Conservation (phyloP, 495 filamentous ascomycete species). For the Hypoxylon rickii region DNA sequence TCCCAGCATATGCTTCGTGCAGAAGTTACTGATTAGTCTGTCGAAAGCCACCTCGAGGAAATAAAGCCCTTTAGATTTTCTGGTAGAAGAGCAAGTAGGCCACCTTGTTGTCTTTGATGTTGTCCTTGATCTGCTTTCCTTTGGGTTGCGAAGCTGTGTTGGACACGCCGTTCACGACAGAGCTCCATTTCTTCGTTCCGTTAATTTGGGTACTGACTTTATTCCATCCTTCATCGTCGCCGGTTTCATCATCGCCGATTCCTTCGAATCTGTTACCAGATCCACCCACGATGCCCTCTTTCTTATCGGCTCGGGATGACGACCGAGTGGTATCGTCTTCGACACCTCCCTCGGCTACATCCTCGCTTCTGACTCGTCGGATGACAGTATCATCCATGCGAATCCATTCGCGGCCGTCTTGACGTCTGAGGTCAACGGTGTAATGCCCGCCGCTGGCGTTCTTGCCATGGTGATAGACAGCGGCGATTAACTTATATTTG, state of each 20-base stretch:
- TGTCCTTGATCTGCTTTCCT: slow-evolving; percentile 69
- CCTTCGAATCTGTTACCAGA: slow-evolving; percentile 70
- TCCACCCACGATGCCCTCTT: slow-evolving; percentile 39
- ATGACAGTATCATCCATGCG: slow-evolving; percentile 94
- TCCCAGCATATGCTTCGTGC: slow-evolving; percentile 8
- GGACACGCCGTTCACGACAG: slow-evolving; percentile 61
- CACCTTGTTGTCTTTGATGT: slow-evolving; percentile 89
- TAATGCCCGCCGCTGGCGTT: slow-evolving; percentile 95
- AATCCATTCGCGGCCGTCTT: slow-evolving; percentile 94
- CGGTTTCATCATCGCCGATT: slow-evolving; percentile 68
- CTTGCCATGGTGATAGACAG: slow-evolving; percentile 97
- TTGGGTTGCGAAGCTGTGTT: slow-evolving; percentile 40
- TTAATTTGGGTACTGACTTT: slow-evolving; percentile 70
- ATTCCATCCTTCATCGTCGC: slow-evolving; percentile 79
- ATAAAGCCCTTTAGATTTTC: slow-evolving; percentile 56
- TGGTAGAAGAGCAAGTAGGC: slow-evolving; percentile 97
- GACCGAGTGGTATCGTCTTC: slow-evolving; percentile 75
- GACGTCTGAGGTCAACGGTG: slow-evolving; percentile 91
- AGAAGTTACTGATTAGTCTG: background rate
- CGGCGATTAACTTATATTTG: slow-evolving; percentile 83
- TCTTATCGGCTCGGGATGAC: slow-evolving; percentile 52
- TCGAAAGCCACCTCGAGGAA: background rate
- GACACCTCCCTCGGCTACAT: slow-evolving; percentile 84
- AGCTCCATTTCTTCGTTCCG: slow-evolving; percentile 69
- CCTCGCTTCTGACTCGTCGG: slow-evolving; percentile 80